Conservation (phyloP, 176 grass and related monocot species). For the Avena eriantha region DNA sequence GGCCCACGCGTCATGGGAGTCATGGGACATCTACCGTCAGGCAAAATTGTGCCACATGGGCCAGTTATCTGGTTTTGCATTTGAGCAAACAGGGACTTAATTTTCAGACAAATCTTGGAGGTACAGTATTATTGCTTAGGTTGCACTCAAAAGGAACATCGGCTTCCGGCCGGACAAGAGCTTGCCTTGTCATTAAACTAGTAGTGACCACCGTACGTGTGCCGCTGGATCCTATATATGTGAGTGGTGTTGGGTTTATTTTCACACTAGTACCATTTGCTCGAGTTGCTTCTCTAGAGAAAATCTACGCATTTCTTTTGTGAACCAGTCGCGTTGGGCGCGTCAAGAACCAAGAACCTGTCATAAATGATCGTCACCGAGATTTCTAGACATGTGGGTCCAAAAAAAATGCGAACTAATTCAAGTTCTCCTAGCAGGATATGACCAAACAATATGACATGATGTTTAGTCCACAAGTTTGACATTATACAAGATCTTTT, state of each 20-base stretch:
- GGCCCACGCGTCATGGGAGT: constrained; percentile 16
- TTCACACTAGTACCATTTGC: too few species aligned
- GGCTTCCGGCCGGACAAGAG: background rate
- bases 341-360: background rate
- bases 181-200: background rate
- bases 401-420: background rate
- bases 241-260: too few species aligned
- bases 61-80: background rate
- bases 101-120: too few species aligned
- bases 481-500: background rate
- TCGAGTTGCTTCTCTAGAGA: background rate
- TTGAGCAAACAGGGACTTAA: background rate
- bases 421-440: too few species aligned
- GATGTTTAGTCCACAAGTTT: background rate
- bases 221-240: too few species aligned
- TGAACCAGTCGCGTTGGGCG: too few species aligned
- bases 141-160: constrained; percentile 39
- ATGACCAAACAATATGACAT: background rate
- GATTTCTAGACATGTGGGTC: background rate
- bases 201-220: too few species aligned
- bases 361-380: background rate
- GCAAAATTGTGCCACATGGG: too few species aligned
- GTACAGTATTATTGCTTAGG: too few species aligned
- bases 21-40: background rate
- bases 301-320: background rate